Evolutionary conservation across 345 rosid species (phyloP).

Genomic region (Adansonia digitata): DNA sequence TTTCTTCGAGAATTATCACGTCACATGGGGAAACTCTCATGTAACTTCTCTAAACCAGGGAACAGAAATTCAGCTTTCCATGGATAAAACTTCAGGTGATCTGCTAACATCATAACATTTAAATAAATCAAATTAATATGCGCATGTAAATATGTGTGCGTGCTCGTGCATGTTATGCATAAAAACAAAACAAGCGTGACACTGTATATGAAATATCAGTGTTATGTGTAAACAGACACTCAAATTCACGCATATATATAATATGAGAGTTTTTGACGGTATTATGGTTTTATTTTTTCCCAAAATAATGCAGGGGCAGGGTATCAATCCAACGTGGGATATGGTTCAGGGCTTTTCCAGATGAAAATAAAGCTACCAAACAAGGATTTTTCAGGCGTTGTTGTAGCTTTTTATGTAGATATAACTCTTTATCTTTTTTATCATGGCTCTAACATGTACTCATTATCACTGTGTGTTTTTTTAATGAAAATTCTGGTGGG

Average conservation of each 20-base stretch:
- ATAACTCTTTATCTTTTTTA: background rate
- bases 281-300: background rate
- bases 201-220: no score
- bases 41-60: conserved; percentile 19
- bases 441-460: background rate
- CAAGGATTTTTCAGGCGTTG: background rate
- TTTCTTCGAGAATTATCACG: background rate
- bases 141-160: background rate
- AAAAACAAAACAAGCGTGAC: no score
- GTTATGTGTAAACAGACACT: no score
- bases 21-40: conserved; percentile 2
- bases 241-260: no score
- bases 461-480: background rate
- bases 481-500: background rate
- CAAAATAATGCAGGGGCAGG: background rate
- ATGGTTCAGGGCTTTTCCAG: background rate
- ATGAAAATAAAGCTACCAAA: background rate
- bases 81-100: conserved; percentile 44
- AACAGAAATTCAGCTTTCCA: conserved; percentile 31
- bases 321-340: background rate
- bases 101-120: background rate
- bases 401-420: background rate
- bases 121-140: no score
- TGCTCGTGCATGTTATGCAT: background rate
- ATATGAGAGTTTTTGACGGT: no score